Conservation (phyloP, 176 grass and related monocot genomes). For the Oryza meyeriana region DNA sequence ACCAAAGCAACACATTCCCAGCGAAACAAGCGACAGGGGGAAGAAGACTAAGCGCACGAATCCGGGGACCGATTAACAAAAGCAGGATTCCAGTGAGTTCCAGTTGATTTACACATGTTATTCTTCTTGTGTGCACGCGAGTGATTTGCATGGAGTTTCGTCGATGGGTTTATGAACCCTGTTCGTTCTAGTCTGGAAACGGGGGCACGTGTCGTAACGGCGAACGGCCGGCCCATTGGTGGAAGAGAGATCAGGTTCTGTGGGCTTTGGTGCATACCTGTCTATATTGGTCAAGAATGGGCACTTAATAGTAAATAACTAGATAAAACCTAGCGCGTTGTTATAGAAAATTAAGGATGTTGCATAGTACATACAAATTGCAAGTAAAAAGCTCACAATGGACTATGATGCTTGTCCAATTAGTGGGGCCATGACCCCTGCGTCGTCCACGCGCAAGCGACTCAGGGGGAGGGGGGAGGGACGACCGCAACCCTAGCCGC, state of each 20-base stretch:
- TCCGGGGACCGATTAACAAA: neutral
- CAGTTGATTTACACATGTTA: neutral
- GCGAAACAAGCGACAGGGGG: conserved; percentile 13
- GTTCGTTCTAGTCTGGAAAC: neutral
- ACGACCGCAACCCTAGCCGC: no score
- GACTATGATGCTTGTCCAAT: no score
- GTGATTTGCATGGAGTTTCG: neutral
- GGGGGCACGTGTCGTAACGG: neutral
- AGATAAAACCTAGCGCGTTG: no score
- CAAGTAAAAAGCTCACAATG: no score
- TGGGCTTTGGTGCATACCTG: neutral
- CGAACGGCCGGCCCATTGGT: neutral
- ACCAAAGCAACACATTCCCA: conserved; percentile 54
- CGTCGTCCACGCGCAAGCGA: no score
- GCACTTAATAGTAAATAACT: neutral
- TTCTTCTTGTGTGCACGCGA: neutral
- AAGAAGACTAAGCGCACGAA: neutral
- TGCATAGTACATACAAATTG: no score
- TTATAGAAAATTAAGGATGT: no score
- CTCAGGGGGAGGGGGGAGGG: no score
- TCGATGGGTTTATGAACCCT: neutral
- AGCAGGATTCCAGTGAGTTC: neutral
- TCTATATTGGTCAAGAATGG: neutral
- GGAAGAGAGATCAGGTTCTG: neutral
- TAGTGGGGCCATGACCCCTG: no score